Evolutionary conservation across 176 grass and related monocot species (phyloP), one percentile per base, ranked within the genome.

Genomic region (Carex myosuroides): DNA sequence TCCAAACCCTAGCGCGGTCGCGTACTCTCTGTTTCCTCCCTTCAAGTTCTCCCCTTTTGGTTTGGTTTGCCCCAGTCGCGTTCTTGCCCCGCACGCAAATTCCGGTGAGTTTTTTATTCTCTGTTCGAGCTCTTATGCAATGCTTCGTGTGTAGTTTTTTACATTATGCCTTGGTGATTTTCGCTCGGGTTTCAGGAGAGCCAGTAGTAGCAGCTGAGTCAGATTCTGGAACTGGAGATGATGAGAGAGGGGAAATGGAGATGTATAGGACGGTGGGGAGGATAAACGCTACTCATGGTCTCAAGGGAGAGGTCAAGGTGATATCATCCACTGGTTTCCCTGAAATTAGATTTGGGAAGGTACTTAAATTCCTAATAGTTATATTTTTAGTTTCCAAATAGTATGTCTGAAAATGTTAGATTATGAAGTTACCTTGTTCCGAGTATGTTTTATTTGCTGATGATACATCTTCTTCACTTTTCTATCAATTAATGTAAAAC

Each of bases 291-390:
- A 68, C 81, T 50, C 96, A 93, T 81, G 96, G 96, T 61, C 77
- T 95, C 61, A 88, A 86, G 17, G 96, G 96, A n/a, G 96, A 98
- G 71, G 89, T 98, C 59, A 91, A 89, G 58, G 93, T 98, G 69
- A 46, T 85, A 37, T 84, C 96, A 14, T 85, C 86, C 79, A 98
- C 96, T 30, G 93, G 93, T 81, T 98, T 98, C 32, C 96, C 96
- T 56, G 86, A 95, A 67, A 86, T 95, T 77, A 87, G 96, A 86
- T 93, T 95, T 30, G 90, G 82, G 79, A 88, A 84, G 93, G 93
- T 95, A 90, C 29, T 22, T 4, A 7, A 61, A 33, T 79, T 22
- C 13, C 26, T 63, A 48, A 5, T 53, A 32, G 85, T 29, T 9
- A 52, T 64, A 13, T 14, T 89, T 82, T 50, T 8, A 20, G 24